phyloP scores from a whole-genome alignment of 75 land plant species.

The Chamaecyparis obtusa region DNA sequence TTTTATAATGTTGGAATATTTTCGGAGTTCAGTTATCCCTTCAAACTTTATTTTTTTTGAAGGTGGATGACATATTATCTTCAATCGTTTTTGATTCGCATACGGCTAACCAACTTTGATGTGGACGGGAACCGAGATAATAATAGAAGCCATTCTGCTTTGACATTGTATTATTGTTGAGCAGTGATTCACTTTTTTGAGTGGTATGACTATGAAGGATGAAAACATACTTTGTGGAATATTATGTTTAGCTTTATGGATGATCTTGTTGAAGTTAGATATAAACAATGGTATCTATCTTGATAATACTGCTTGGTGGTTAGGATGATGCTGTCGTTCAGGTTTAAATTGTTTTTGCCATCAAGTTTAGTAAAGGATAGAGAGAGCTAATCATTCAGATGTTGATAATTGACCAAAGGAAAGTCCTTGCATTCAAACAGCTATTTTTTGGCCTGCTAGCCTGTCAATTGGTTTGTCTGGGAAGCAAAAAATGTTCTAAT shows the following conservation, averaged over 20 bases:
- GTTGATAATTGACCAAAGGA: background rate
- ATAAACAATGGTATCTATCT: background rate
- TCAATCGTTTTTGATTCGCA: background rate
- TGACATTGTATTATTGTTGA: background rate
- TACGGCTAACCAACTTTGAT: background rate
- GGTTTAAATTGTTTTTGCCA: background rate
- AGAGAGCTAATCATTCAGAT: background rate
- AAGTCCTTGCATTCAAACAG: background rate
- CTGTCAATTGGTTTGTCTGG: background rate
- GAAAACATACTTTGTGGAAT: background rate
- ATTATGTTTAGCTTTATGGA: background rate
- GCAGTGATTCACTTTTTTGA: background rate
- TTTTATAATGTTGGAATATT: background rate
- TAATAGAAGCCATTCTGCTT: constrained; percentile 5
- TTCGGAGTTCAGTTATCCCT: background rate
- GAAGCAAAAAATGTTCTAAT: background rate
- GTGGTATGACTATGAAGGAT: background rate
- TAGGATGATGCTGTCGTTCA: background rate
- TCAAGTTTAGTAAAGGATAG: background rate
- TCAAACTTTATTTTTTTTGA: background rate
- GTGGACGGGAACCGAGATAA: background rate
- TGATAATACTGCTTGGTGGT: background rate
- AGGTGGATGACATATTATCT: background rate
- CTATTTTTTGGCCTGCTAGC: background rate
- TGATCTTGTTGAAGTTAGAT: background rate